These are phyloP conservation scores for Penicillium malachiteum DNA, from an alignment of 495 filamentous ascomycete species.

Conservation along the genomic window DNA sequence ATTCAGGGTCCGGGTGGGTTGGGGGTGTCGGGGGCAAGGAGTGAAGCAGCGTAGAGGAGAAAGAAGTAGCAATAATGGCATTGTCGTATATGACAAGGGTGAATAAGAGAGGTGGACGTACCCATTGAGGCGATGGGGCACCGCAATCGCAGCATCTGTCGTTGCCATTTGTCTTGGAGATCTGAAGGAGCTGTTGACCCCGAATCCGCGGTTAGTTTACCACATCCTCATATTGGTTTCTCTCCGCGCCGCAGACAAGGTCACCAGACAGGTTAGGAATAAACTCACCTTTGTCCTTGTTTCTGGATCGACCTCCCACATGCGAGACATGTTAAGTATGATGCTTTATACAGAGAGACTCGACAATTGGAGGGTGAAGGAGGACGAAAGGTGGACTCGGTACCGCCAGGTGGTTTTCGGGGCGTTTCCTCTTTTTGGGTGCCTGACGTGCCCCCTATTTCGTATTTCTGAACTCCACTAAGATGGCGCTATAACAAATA, in stretches of 20 bases:
- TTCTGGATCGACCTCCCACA: slow-evolving; percentile 99
- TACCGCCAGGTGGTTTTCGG: slow-evolving; percentile 2
- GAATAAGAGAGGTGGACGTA: slow-evolving; percentile 19
- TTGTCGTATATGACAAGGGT: neutral
- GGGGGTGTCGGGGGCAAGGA: neutral
- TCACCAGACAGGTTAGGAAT: neutral
- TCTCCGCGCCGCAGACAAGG: neutral
- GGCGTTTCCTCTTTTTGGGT: slow-evolving; percentile 8
- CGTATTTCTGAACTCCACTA: slow-evolving; percentile 3
- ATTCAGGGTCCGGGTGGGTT: neutral
- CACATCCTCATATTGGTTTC: neutral
- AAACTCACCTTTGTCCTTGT: slow-evolving; percentile 78
- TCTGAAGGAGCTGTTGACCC: slow-evolving; percentile 67
- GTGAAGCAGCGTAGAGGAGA: neutral
- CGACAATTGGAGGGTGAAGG: slow-evolving; percentile 9
- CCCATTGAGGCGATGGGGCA: slow-evolving; percentile 95
- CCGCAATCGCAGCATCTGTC: slow-evolving; percentile 89
- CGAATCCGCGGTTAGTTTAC: slow-evolving; percentile 14
- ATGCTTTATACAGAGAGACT: slow-evolving; percentile 5
- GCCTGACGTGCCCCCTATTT: slow-evolving; percentile 12
- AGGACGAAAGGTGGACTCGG: slow-evolving; percentile 9
- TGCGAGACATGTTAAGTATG: slow-evolving; percentile 50
- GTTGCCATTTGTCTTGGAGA: slow-evolving; percentile 85
- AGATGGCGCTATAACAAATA: neutral
- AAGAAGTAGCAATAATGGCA: too few species aligned